phyloP scores from a whole-genome alignment of 345 rosid genomes.

The Citrus reticulata region DNA sequence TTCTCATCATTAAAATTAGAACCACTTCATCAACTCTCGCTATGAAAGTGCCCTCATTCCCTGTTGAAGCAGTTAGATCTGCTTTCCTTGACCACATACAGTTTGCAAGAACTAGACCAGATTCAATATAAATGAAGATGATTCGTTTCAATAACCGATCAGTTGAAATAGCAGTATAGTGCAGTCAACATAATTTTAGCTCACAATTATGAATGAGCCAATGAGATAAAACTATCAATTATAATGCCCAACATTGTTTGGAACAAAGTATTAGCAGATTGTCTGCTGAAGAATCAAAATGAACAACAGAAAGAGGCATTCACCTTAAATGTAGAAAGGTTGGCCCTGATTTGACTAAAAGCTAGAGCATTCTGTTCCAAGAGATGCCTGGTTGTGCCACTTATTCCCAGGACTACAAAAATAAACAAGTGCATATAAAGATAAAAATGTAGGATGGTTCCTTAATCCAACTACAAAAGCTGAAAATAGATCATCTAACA shows the following conservation, averaged over 20 bases:
- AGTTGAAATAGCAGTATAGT: neutral
- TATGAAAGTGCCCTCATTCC: neutral
- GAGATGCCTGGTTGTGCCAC: constrained; percentile 51
- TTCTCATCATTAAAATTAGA: neutral
- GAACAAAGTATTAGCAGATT: neutral
- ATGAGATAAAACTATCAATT: neutral
- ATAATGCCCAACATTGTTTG: neutral
- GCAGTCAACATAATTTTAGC: neutral
- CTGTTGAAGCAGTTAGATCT: neutral
- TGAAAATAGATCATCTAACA: neutral
- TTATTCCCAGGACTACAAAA: constrained; percentile 53
- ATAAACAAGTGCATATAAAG: constrained; percentile 4
- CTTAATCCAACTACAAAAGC: neutral
- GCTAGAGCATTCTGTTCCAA: constrained; percentile 74
- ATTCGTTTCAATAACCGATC: neutral
- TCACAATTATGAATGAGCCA: neutral
- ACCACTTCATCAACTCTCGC: neutral
- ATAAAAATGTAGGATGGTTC: neutral
- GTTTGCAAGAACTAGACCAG: neutral
- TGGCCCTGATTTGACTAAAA: constrained; percentile 64
- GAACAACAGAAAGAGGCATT: constrained; percentile 13
- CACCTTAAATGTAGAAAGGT: constrained; percentile 74
- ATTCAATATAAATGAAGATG: neutral
- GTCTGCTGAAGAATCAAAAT: neutral
- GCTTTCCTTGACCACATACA: neutral